Base-by-base conservation (phyloP, 2,329 filamentous ascomycete genomes). In the Microcyclosporella mali region DNA sequence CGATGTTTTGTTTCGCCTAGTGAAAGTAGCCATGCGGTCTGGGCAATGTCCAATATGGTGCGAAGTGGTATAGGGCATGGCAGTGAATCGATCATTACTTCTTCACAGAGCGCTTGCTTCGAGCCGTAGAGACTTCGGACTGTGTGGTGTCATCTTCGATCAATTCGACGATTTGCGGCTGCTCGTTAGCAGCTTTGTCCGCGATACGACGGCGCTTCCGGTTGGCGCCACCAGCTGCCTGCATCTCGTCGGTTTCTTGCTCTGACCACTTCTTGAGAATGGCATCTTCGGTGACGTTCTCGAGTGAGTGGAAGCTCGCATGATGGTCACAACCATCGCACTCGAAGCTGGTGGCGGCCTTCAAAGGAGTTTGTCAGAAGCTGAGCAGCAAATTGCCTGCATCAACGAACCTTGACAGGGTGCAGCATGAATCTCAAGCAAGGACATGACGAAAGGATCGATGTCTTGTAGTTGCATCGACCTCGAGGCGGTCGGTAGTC, bases 401-500 rank as follows among this genome's bases (percentile, higher is more conserved):
- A 29, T n/a, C 0, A 15, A 17, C 14, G 25, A 55, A 70, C 73
- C 62, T 78, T 76, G 33, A 77, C 63, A 0, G 74, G 74, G 58
- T 77, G 74, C 6, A 75, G 58, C 74, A 78, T 78, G 63, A 77
- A 78, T 14, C 74, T 66, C 32, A 74, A 59, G 55, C 74, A 78
- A 3, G 74, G 65, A 50, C 74, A 78, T 38, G 61, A 67, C 2
- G 68, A 66, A 25, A 75, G 57, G 12, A 74, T 55, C 17, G 66
- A 68, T 2, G 62, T 59, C 49, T 73, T 75, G 62, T 67, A 67
- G 39, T 73, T 72, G 59, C 73, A 77, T 40, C 64, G 64, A 19
- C 73, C 73, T 30, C 70, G 69, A 4, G 73, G 73, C 19, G 72
- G 68, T 9, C 63, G 60, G 49, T 75, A 75, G 54, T 66, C 64